Conservation (phyloP, 2,329 filamentous ascomycete genomes). For the Fusarium musae region DNA sequence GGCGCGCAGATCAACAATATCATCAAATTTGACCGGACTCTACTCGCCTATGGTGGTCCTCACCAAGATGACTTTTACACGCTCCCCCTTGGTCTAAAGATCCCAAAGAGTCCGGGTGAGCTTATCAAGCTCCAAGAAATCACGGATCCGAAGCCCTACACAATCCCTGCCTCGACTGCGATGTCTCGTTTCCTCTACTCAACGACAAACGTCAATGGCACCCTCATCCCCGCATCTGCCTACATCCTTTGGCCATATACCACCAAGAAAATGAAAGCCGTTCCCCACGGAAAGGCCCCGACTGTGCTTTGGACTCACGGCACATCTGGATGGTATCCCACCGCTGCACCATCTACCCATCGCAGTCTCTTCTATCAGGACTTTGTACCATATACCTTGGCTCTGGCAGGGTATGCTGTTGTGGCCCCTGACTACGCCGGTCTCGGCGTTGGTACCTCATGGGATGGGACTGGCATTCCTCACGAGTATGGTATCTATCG, state of each 20-base stretch:
- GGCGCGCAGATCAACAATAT: not conserved
- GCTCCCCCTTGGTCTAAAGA: accelerated
- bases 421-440: slow-evolving; percentile 27
- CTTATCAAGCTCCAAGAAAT: not conserved
- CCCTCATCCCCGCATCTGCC: not conserved
- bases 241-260: not conserved
- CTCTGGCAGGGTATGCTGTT: slow-evolving; percentile 10
- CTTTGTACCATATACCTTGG: slow-evolving; percentile 6
- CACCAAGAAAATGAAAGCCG: not conserved
- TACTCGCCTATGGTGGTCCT: not conserved
- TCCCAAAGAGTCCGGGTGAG: not conserved
- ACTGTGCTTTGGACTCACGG: not conserved
- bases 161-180: not conserved
- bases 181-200: not conserved
- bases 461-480: not conserved
- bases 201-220: not conserved
- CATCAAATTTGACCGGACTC: not conserved
- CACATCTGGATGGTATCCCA: not conserved
- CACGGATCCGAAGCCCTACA: not conserved
- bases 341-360: not conserved
- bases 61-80: not conserved
- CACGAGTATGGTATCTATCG: not conserved
- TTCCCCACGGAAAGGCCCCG: not conserved
- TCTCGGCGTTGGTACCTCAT: slow-evolving; percentile 1
- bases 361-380: not conserved